Percentiles rank a stretch among this genome's conserved stretches.
Conservation (phyloP, 164 flowering plant species). For the Vitis amurensis region DNA sequence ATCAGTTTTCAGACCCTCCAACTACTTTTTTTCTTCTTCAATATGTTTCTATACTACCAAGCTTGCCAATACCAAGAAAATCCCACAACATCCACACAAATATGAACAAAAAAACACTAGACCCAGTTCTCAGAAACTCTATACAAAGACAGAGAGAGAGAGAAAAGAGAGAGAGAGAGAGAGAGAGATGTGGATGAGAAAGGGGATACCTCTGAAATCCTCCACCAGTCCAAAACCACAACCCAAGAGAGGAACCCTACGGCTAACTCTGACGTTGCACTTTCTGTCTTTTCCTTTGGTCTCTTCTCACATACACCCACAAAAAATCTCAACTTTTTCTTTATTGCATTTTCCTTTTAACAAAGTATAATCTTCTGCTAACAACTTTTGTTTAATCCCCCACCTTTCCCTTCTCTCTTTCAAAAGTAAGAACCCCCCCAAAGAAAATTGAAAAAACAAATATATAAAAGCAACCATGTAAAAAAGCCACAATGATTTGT, state of each 20-base stretch:
- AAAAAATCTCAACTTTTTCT: conserved; percentile 30
- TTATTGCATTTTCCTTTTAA: conserved; percentile 16
- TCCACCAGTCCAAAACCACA: conserved; percentile 18
- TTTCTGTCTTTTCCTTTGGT: conserved; percentile 54
- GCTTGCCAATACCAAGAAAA: conserved; percentile 36
- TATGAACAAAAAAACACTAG: conserved; percentile 25
- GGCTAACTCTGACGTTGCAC: conserved; percentile 48
- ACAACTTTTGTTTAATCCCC: conserved; percentile 21
- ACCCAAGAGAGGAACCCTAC: conserved; percentile 22
- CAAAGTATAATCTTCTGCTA: conserved; percentile 14
- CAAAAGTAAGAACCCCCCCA: conserved; percentile 14
- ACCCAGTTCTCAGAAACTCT: conserved; percentile 8
- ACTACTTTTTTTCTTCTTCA: conserved; percentile 19
- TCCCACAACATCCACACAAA: conserved; percentile 38
- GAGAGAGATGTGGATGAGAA: conserved; percentile 42
- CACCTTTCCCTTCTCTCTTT: conserved; percentile 33
- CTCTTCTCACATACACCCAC: conserved; percentile 23
- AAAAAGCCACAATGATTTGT: conserved; percentile 31
- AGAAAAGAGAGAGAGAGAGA: too few relatives aligned
- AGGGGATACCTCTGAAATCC: conserved; percentile 21
- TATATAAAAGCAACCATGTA: conserved; percentile 22
- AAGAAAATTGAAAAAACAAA: conserved; percentile 1
- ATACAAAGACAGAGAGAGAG: not conserved
- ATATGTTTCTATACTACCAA: conserved; percentile 13
- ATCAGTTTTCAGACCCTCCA: conserved; percentile 10